Percentiles rank a stretch among this genome's conserved stretches.
Evolutionary conservation across 371 early-diverging fungal genomes (phyloP).

Genomic region (Capniomyces stellatus): DNA sequence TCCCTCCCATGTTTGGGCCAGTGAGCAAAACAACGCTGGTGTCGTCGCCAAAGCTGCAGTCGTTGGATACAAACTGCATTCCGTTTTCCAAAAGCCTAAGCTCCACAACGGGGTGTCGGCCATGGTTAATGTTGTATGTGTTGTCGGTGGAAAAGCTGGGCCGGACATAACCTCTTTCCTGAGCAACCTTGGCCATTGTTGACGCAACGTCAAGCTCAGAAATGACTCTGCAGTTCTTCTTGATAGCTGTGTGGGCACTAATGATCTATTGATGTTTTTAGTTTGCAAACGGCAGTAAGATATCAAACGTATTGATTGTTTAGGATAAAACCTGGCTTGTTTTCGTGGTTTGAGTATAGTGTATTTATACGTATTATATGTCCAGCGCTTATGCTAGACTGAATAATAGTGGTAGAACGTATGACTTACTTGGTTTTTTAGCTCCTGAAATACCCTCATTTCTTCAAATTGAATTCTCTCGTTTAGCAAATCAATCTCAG

Average conservation of each 20-base stretch:
- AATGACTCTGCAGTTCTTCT: constrained; percentile 14
- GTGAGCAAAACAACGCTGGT: constrained; percentile 73
- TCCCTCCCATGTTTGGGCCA: constrained; percentile 96
- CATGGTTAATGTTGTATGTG: constrained; percentile 26
- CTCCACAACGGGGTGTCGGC: constrained; percentile 85
- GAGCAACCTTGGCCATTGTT: constrained; percentile 16
- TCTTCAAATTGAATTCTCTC: constrained; percentile 14
- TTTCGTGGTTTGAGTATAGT: no score
- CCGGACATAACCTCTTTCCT: constrained; percentile 11
- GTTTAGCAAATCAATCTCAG: constrained; percentile 18
- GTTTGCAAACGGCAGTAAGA: no score
- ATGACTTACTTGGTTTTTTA: constrained; percentile 13
- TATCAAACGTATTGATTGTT: no score
- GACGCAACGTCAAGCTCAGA: constrained; percentile 21
- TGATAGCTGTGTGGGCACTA: constrained; percentile 8
- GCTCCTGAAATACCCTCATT: constrained; percentile 16
- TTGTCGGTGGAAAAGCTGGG: constrained; percentile 11
- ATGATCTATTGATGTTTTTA: constrained; percentile 4
- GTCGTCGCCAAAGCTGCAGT: constrained; percentile 35
- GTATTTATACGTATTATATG: no score
- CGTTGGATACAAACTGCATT: constrained; percentile 52
- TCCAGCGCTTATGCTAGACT: no score
- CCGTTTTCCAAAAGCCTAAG: constrained; percentile 35
- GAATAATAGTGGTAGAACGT: no score
- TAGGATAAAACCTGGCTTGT: no score